These are phyloP conservation scores for Microstegium vimineum DNA, from an alignment of 176 grass and related monocot genomes.

Conservation along the genomic window DNA sequence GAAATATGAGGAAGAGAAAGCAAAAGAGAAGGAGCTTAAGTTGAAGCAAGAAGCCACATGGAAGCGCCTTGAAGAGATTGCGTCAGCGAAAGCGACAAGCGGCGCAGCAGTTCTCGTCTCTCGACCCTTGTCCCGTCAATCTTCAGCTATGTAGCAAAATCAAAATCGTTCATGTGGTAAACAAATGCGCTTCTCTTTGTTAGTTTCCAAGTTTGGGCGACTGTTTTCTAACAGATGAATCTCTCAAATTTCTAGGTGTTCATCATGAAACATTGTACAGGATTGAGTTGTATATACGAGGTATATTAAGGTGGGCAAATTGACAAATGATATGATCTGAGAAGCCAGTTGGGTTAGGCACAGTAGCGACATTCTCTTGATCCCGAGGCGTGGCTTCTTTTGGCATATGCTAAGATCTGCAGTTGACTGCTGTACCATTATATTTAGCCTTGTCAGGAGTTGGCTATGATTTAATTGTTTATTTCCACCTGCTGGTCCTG, in stretches of 20 bases:
- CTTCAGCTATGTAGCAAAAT: conserved; percentile 35
- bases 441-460: conserved; percentile 34
- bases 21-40: conserved; percentile 53
- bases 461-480: conserved; percentile 19
- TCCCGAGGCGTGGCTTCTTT: conserved; percentile 26
- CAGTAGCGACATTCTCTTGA: conserved; percentile 7
- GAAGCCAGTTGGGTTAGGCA: conserved; percentile 38
- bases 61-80: conserved; percentile 70
- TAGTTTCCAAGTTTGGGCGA: background rate
- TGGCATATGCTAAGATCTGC: conserved; percentile 32
- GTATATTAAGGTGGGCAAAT: conserved; percentile 58
- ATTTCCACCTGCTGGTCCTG: conserved; percentile 5
- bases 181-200: background rate
- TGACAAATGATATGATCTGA: conserved; percentile 33
- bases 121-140: conserved; percentile 28
- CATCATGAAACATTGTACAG: conserved; percentile 44
- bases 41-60: conserved; percentile 57
- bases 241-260: conserved; percentile 24
- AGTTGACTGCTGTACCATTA: conserved; percentile 28
- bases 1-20: conserved; percentile 59
- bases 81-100: conserved; percentile 59
- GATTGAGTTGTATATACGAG: conserved; percentile 64
- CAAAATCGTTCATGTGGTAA: conserved; percentile 30
- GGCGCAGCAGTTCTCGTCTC: conserved; percentile 59
- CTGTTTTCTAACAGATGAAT: conserved; percentile 20